A percentile compares a stretch with the other conserved stretches of the same genome.
phyloP scores from a whole-genome alignment of 768 basidiomycete species.

The Tubosaeta sp. region DNA sequence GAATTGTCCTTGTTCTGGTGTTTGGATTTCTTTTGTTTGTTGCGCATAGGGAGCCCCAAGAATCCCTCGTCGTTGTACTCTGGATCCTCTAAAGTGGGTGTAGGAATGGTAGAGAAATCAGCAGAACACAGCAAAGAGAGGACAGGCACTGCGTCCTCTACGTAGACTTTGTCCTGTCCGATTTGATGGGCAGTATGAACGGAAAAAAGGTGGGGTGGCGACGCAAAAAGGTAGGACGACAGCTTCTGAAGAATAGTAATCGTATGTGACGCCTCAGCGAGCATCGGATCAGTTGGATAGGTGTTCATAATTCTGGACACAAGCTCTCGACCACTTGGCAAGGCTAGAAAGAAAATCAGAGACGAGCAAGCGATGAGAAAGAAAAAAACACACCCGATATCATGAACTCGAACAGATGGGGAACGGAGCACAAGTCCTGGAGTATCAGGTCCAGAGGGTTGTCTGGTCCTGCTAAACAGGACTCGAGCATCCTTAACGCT shows the following conservation, averaged over 20 bases:
- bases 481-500: slow-evolving; percentile 14
- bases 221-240: slow-evolving; percentile 21
- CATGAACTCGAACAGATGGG: slow-evolving; percentile 28
- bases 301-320: slow-evolving; percentile 27
- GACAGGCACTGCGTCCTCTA: slow-evolving; percentile 22
- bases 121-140: slow-evolving; percentile 14
- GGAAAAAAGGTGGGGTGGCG: slow-evolving; percentile 16
- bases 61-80: slow-evolving; percentile 1
- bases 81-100: slow-evolving; percentile 1
- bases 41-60: slow-evolving; percentile 6
- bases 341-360: slow-evolving; percentile 10
- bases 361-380: neutral
- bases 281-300: slow-evolving; percentile 29
- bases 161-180: slow-evolving; percentile 17
- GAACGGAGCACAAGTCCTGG: slow-evolving; percentile 25
- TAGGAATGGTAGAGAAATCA: slow-evolving; percentile 3
- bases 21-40: slow-evolving; percentile 29
- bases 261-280: slow-evolving; percentile 18
- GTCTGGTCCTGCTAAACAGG: slow-evolving; percentile 25
- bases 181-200: slow-evolving; percentile 10
- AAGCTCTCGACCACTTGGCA: slow-evolving; percentile 11
- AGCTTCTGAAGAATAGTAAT: slow-evolving; percentile 23
- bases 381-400: slow-evolving; percentile 21
- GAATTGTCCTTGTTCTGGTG: slow-evolving; percentile 10
- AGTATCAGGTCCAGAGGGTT: slow-evolving; percentile 19